These are phyloP conservation scores for Leishmania guyanensis DNA, from an alignment of 208 protist genomes.

Conservation along the genomic window DNA sequence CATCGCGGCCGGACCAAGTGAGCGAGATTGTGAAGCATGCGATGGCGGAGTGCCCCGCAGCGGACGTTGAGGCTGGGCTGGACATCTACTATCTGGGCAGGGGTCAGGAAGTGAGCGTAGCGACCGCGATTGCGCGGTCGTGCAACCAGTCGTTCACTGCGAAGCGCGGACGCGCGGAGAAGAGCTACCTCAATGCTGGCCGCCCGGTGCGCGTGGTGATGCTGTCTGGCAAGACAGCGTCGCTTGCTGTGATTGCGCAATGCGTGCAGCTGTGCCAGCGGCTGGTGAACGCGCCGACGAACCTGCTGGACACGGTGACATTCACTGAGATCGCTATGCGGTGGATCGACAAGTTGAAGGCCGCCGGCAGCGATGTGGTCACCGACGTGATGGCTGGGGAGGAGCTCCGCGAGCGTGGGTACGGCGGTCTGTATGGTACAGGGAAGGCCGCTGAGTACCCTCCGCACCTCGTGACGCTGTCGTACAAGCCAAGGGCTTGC, in stretches of 20 bases:
- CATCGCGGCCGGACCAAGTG: constrained; percentile 61
- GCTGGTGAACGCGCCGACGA: constrained; percentile 84
- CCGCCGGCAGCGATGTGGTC: constrained; percentile 32
- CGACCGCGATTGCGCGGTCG: constrained; percentile 56
- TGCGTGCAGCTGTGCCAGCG: constrained; percentile 80
- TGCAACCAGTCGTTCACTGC: constrained; percentile 67
- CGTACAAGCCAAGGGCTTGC: constrained; percentile 60
- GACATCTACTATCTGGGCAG: constrained; percentile 64
- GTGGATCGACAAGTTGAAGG: constrained; percentile 42
- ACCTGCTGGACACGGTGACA: constrained; percentile 83
- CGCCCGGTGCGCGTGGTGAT: constrained; percentile 50
- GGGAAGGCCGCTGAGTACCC: constrained; percentile 89
- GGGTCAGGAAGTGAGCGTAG: constrained; percentile 42
- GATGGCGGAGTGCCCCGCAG: constrained; percentile 23
- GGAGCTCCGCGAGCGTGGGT: constrained; percentile 80
- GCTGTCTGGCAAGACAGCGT: constrained; percentile 24
- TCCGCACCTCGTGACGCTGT: constrained; percentile 78
- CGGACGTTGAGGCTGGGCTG: constrained; percentile 18
- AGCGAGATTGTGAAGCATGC: constrained; percentile 53
- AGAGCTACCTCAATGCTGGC: constrained; percentile 44
- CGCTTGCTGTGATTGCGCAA: constrained; percentile 33
- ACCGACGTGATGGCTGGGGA: constrained; percentile 71
- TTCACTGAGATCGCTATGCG: constrained; percentile 76
- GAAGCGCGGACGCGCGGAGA: constrained; percentile 50
- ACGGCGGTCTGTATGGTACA: constrained; percentile 80